Evolutionary conservation across 2,329 filamentous ascomycete genomes (phyloP).

Genomic region (Fusarium nisikadoi): DNA sequence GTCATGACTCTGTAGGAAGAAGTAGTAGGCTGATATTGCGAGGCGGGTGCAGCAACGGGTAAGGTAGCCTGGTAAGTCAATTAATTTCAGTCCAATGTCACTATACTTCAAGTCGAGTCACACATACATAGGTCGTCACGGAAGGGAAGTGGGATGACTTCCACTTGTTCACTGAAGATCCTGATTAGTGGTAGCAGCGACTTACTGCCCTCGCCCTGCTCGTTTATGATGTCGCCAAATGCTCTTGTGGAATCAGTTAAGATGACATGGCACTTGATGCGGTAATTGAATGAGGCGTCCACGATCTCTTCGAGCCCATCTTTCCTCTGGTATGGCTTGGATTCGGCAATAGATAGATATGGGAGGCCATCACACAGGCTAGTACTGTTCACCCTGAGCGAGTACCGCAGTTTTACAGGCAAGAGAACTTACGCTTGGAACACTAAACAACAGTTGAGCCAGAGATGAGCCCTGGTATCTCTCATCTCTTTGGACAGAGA

Average conservation of each 20-base stretch:
- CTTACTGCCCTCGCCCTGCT: neutral
- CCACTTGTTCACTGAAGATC: conserved; percentile 2
- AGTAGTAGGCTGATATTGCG: neutral
- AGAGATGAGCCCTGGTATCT: neutral
- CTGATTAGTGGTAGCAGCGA: neutral
- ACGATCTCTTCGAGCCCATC: neutral
- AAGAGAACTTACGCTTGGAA: neutral
- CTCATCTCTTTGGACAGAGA: neutral
- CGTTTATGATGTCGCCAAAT: neutral
- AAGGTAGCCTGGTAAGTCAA: neutral
- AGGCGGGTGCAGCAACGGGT: neutral
- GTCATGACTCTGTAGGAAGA: neutral
- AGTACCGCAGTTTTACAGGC: neutral
- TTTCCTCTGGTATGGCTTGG: neutral
- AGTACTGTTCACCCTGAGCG: neutral
- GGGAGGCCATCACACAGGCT: conserved; percentile 2
- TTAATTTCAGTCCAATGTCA: neutral
- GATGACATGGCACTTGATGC: neutral
- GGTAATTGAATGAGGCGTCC: neutral
- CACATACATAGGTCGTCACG: neutral
- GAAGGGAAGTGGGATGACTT: neutral
- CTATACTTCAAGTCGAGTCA: neutral
- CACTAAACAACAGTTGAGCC: conserved; percentile 1
- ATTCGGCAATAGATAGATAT: neutral
- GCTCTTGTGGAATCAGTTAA: neutral